These are phyloP conservation scores for Microsporum canis DNA, from an alignment of 2,329 filamentous ascomycete species.

Conservation along the genomic window DNA sequence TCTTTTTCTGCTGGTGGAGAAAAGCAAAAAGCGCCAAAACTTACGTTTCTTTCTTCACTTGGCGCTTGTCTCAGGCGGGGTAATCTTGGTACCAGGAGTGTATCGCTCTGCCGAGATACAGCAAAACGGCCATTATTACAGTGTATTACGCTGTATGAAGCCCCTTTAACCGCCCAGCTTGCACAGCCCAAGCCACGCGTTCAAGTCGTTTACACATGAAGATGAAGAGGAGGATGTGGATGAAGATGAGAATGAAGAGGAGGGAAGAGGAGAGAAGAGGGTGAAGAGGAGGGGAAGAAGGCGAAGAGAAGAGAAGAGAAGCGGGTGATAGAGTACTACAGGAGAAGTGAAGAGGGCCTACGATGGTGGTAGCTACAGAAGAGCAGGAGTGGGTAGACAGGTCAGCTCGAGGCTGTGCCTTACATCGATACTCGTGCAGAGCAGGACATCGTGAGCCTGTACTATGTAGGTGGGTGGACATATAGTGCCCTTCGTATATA, in stretches of 20 bases:
- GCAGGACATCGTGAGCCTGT: too few relatives aligned
- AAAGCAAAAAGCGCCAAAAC: not conserved
- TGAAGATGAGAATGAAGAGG: not conserved
- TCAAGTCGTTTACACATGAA: not conserved
- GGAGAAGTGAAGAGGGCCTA: not conserved
- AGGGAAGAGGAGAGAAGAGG: not conserved
- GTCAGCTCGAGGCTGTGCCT: not conserved
- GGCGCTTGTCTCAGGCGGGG: constrained; percentile 3
- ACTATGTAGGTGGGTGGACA: too few relatives aligned
- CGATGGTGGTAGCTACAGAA: not conserved
- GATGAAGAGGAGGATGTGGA: not conserved
- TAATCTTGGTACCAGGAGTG: not conserved
- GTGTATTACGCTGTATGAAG: not conserved
- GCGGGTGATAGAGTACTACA: not conserved
- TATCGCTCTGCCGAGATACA: not conserved
- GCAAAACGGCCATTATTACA: not conserved
- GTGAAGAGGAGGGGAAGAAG: not conserved
- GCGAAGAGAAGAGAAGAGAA: not conserved
- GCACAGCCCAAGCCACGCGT: not conserved
- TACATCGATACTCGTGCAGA: too few relatives aligned
- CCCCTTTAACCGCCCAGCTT: not conserved
- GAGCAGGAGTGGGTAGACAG: not conserved
- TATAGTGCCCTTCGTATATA: too few relatives aligned
- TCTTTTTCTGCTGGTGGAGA: constrained; percentile 11
- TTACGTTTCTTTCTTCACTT: not conserved